phyloP scores from a whole-genome alignment of 2,329 filamentous ascomycete species.

The Hirsutella rhossiliensis region DNA sequence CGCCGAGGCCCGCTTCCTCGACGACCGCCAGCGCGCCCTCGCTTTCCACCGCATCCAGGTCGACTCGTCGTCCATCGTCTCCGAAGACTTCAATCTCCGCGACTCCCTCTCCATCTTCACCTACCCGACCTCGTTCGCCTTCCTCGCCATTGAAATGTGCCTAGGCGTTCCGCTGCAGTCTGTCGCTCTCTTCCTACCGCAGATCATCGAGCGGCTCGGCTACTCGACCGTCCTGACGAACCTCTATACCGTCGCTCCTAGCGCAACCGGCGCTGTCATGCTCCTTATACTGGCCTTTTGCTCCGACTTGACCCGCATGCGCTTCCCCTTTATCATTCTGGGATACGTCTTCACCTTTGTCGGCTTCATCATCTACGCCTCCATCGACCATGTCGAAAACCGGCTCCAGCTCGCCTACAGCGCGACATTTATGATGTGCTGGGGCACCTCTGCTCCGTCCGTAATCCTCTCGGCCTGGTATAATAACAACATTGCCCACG shows the following conservation, averaged over 20 bases:
- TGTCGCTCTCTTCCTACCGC: slow-evolving; percentile 41
- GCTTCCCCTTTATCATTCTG: slow-evolving; percentile 63
- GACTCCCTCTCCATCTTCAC: slow-evolving; percentile 40
- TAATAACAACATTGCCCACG: slow-evolving; percentile 74
- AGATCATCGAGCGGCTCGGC: slow-evolving; percentile 38
- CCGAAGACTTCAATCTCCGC: slow-evolving; percentile 36
- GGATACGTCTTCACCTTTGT: slow-evolving; percentile 64
- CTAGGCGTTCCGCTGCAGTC: slow-evolving; percentile 47
- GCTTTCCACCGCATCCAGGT: slow-evolving; percentile 65
- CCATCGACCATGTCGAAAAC: slow-evolving; percentile 49
- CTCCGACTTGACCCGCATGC: slow-evolving; percentile 52
- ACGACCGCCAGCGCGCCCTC: slow-evolving; percentile 50
- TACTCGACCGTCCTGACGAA: slow-evolving; percentile 51
- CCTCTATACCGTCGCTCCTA: slow-evolving; percentile 71
- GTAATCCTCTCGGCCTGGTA: slow-evolving; percentile 57
- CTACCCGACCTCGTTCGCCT: slow-evolving; percentile 34
- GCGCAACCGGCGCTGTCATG: slow-evolving; percentile 61
- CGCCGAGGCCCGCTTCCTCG: slow-evolving; percentile 52
- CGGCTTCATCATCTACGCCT: slow-evolving; percentile 69
- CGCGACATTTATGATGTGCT: slow-evolving; percentile 72
- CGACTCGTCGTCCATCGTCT: slow-evolving; percentile 54
- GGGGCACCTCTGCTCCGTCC: slow-evolving; percentile 64
- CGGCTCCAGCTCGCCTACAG: slow-evolving; percentile 60
- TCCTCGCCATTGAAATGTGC: slow-evolving; percentile 43
- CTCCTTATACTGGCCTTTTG: slow-evolving; percentile 60